Evolutionary conservation across 768 basidiomycete genomes (phyloP).

Genomic region (Leccinum obscurum): DNA sequence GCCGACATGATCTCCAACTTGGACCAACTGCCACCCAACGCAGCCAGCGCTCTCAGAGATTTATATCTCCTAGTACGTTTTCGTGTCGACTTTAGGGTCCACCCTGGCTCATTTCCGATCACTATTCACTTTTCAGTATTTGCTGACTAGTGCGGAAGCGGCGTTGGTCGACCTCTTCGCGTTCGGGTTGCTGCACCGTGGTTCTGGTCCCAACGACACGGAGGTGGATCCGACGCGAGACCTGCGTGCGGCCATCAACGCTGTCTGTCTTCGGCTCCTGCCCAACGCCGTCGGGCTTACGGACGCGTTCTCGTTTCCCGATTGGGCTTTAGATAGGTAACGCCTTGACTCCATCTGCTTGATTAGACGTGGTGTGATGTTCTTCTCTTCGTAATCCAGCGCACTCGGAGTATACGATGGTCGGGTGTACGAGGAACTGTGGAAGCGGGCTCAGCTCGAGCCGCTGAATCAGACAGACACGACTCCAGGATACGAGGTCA

Average conservation of each 20-base stretch:
- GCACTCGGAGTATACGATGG: slow-evolving; percentile 65
- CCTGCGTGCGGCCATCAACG: slow-evolving; percentile 51
- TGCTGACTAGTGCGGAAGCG: slow-evolving; percentile 56
- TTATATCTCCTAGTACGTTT: slow-evolving; percentile 32
- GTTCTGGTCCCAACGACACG: slow-evolving; percentile 4
- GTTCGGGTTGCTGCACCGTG: slow-evolving; percentile 43
- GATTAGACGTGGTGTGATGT: background rate
- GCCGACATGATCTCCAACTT: slow-evolving; percentile 46
- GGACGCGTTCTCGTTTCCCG: slow-evolving; percentile 73
- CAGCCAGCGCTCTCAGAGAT: slow-evolving; percentile 20
- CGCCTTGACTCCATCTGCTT: background rate
- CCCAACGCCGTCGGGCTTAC: slow-evolving; percentile 67
- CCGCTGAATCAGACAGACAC: slow-evolving; percentile 57
- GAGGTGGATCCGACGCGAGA: slow-evolving; percentile 44
- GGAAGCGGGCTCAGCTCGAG: slow-evolving; percentile 56
- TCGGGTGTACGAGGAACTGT: slow-evolving; percentile 66
- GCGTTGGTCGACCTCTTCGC: slow-evolving; percentile 61
- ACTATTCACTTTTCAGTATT: slow-evolving; percentile 44
- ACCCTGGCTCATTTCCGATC: background rate
- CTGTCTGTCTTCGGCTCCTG: slow-evolving; percentile 50
- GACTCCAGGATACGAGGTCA: slow-evolving; percentile 57
- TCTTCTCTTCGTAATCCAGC: slow-evolving; percentile 31
- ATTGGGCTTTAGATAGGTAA: slow-evolving; percentile 74
- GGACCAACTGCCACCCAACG: slow-evolving; percentile 12
- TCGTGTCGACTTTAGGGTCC: background rate